Evolutionary conservation across 306 rosid species (phyloP).

Genomic region (Echinosophora koreensis): DNA sequence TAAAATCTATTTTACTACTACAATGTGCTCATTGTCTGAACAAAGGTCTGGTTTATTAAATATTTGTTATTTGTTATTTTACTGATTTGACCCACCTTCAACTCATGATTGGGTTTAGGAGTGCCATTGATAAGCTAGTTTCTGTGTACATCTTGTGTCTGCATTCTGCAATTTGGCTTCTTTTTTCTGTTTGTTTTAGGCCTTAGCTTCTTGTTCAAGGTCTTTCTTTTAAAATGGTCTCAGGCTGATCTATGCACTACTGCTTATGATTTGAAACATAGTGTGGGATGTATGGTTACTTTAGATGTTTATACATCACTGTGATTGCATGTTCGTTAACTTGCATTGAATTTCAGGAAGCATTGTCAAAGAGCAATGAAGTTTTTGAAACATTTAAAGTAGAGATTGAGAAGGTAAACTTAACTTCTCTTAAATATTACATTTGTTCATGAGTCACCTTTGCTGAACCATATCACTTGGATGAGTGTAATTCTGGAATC

Average conservation of each 20-base stretch:
- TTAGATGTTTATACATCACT: background rate
- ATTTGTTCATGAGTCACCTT: conserved; percentile 33
- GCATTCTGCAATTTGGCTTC: background rate
- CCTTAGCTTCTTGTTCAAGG: conserved; percentile 1
- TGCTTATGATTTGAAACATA: conserved; percentile 3
- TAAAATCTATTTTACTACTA: conserved; percentile 12
- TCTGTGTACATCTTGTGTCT: background rate
- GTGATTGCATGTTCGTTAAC: conserved; percentile 26
- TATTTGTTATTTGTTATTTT: background rate
- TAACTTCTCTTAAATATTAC: conserved; percentile 33
- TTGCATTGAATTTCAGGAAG: conserved; percentile 74
- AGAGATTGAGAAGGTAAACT: conserved; percentile 87
- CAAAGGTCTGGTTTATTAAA: conserved; percentile 29
- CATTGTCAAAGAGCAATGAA: conserved; percentile 87
- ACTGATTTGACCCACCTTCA: background rate
- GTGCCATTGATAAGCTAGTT: background rate
- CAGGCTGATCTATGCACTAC: conserved; percentile 6
- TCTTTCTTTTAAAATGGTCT: conserved; percentile 13
- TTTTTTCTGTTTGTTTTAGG: background rate
- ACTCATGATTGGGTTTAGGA: conserved; percentile 9
- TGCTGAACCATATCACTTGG: conserved; percentile 39
- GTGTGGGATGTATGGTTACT: conserved; percentile 7
- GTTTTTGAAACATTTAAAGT: conserved; percentile 92
- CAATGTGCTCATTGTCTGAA: conserved; percentile 29
- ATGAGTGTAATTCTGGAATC: conserved; percentile 36